These are phyloP conservation scores for Musa balbisiana DNA, from an alignment of 202 grass and related monocot genomes.

Conservation along the genomic window DNA sequence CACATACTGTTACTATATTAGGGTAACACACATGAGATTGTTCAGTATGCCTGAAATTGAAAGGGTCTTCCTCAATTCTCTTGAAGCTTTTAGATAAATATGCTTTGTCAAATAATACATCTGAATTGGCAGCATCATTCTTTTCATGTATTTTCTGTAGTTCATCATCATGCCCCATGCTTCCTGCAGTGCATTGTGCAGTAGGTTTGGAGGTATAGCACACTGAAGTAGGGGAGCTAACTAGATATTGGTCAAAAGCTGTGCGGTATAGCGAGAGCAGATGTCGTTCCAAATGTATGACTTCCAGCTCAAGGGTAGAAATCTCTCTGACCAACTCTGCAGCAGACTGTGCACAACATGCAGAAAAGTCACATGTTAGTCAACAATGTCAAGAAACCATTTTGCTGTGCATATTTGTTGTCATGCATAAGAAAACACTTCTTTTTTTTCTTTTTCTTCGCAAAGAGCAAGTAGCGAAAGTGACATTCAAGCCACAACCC, in stretches of 20 bases:
- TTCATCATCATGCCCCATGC: slow-evolving; percentile 4
- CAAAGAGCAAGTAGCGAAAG: not conserved
- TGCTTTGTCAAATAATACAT: slow-evolving; percentile 34
- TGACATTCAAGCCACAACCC: not conserved
- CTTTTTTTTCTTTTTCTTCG: not conserved
- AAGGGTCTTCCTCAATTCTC: slow-evolving; percentile 31
- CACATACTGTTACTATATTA: slow-evolving; percentile 33
- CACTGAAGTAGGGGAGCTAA: slow-evolving; percentile 37
- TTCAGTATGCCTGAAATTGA: slow-evolving; percentile 40
- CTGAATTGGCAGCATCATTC: slow-evolving; percentile 22
- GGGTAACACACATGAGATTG: slow-evolving; percentile 38
- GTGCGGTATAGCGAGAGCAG: slow-evolving; percentile 82
- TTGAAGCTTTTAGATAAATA: slow-evolving; percentile 24
- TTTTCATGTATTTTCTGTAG: slow-evolving; percentile 16
- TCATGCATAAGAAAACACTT: too few species aligned
- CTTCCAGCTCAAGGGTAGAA: slow-evolving; percentile 77
- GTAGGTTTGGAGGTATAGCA: slow-evolving; percentile 25
- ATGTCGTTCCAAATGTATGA: slow-evolving; percentile 72
- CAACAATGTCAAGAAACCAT: not conserved
- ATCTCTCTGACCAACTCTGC: slow-evolving; percentile 75
- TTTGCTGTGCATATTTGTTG: not conserved
- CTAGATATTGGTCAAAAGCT: slow-evolving; percentile 62
- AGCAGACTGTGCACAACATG: slow-evolving; percentile 39
- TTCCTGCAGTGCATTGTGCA: slow-evolving; percentile 18
- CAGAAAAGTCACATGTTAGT: not conserved